These are phyloP conservation scores for Lachancea kluyveri DNA, from an alignment of 805 yeast species.

Conservation along the genomic window DNA sequence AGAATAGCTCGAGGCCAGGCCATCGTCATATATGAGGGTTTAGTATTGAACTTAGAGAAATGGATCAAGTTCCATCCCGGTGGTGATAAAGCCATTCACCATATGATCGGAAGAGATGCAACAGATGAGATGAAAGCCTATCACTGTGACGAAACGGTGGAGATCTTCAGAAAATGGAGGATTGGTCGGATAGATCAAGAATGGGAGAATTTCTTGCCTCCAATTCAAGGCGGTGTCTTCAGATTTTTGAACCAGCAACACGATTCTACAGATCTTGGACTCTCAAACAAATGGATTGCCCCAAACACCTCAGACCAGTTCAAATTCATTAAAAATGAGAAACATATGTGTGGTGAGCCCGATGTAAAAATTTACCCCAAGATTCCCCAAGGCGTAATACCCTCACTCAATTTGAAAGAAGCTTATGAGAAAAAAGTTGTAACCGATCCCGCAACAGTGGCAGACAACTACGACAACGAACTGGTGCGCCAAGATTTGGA, in stretches of 20 bases:
- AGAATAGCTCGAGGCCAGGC: constrained; percentile 62
- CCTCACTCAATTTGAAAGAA: constrained; percentile 33
- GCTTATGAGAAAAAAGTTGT: constrained; percentile 31
- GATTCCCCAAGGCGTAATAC: constrained; percentile 43
- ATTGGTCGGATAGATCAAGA: constrained; percentile 57
- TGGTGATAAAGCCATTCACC: constrained; percentile 77
- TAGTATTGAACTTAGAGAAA: constrained; percentile 56
- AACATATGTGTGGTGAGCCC: constrained; percentile 36
- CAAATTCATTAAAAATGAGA: constrained; percentile 2
- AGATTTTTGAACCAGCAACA: constrained; percentile 27
- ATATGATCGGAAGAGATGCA: constrained; percentile 85
- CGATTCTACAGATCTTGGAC: constrained; percentile 2
- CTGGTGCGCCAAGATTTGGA: constrained; percentile 51
- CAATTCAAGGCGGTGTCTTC: constrained; percentile 75
- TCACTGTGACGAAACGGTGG: constrained; percentile 55
- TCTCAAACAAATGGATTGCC: constrained; percentile 5
- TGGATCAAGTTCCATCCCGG: constrained; percentile 85
- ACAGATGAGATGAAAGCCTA: constrained; percentile 87
- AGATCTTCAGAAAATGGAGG: constrained; percentile 47
- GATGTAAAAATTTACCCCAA: constrained; percentile 41
- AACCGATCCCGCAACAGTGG: constrained; percentile 48
- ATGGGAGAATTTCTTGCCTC: constrained; percentile 79
- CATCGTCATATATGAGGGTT: constrained; percentile 57
- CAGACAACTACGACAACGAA: constrained; percentile 52
- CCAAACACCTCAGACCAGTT: constrained; percentile 4